A percentile compares a stretch with the other conserved stretches of the same genome.
Conservation (phyloP, 2,329 filamentous ascomycete species). For the Pseudocercospora eumusae region DNA sequence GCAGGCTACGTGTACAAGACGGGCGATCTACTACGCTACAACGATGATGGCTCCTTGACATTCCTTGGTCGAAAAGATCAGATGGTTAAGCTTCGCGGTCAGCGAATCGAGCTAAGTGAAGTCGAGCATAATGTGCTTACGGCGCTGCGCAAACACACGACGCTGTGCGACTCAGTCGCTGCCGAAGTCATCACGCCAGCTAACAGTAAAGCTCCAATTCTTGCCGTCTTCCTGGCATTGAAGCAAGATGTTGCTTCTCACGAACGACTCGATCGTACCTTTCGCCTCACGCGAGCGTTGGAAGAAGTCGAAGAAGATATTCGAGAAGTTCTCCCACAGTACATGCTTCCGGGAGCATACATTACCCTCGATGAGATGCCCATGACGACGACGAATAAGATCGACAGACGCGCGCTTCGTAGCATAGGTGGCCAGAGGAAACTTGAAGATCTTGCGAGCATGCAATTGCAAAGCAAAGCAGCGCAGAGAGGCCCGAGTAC, state of each 20-base stretch:
- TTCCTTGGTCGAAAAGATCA: constrained; percentile 65
- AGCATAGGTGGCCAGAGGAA: constrained; percentile 44
- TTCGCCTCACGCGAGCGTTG: not conserved
- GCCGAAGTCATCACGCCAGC: not conserved
- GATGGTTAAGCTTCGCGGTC: constrained; percentile 76
- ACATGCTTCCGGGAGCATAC: constrained; percentile 75
- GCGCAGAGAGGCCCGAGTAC: constrained; percentile 50
- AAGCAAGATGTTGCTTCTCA: not conserved
- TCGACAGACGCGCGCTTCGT: constrained; percentile 59
- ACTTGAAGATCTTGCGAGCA: constrained; percentile 46
- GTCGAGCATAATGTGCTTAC: constrained; percentile 60
- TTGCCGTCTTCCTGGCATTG: constrained; percentile 12
- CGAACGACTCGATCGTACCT: not conserved
- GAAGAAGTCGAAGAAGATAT: constrained; percentile 15
- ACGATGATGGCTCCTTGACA: not conserved
- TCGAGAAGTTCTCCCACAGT: constrained; percentile 58
- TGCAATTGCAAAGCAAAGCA: constrained; percentile 28
- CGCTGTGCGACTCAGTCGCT: constrained; percentile 5
- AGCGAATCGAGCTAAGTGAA: constrained; percentile 73
- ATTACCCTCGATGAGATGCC: constrained; percentile 69
- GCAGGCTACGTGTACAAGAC: not conserved
- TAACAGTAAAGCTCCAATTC: not conserved
- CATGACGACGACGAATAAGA: constrained; percentile 69
- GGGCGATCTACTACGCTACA: not conserved
- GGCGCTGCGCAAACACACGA: constrained; percentile 17